Percentiles rank a stretch among this genome's conserved stretches.
Conservation (phyloP, 768 basidiomycete genomes). For the Piloderma croceum region DNA sequence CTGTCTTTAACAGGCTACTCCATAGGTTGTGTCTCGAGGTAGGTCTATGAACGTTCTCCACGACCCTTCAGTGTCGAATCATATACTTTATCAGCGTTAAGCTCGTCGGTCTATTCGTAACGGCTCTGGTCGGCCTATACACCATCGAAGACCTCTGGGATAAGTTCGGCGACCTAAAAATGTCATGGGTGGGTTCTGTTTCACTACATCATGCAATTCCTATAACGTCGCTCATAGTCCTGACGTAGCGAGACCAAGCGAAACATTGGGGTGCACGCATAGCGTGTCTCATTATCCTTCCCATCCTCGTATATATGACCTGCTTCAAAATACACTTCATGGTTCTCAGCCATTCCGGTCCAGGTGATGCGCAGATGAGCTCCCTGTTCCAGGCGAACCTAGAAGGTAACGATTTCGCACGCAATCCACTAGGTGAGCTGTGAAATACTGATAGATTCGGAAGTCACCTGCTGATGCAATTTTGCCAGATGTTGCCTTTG, state of each 20-base stretch:
- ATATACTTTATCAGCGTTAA: constrained; percentile 61
- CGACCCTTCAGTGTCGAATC: constrained; percentile 1
- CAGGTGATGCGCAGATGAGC: constrained; percentile 98
- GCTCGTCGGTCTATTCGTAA: constrained; percentile 93
- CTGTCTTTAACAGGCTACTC: constrained; percentile 87
- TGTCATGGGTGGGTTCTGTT: constrained; percentile 66
- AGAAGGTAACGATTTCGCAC: constrained; percentile 87
- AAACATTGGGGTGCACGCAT: constrained; percentile 89
- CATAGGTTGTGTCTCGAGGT: constrained; percentile 95
- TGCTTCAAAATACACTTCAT: constrained; percentile 97
- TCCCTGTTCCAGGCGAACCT: constrained; percentile 97
- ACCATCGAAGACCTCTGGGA: constrained; percentile 98
- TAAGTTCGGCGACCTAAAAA: constrained; percentile 92
- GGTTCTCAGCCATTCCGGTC: constrained; percentile 88
- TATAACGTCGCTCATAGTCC: constrained; percentile 1
- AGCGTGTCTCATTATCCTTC: constrained; percentile 80
- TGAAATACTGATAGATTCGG: not conserved
- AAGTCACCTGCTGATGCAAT: not conserved
- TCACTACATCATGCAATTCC: not conserved
- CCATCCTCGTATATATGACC: constrained; percentile 87
- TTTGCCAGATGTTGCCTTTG: constrained; percentile 71
- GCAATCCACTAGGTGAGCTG: constrained; percentile 75
- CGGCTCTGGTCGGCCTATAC: constrained; percentile 90
- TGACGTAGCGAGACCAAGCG: constrained; percentile 70
- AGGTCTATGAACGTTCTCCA: constrained; percentile 9